phyloP scores from a whole-genome alignment of 306 rosid species.

The Bauhinia variegata region DNA sequence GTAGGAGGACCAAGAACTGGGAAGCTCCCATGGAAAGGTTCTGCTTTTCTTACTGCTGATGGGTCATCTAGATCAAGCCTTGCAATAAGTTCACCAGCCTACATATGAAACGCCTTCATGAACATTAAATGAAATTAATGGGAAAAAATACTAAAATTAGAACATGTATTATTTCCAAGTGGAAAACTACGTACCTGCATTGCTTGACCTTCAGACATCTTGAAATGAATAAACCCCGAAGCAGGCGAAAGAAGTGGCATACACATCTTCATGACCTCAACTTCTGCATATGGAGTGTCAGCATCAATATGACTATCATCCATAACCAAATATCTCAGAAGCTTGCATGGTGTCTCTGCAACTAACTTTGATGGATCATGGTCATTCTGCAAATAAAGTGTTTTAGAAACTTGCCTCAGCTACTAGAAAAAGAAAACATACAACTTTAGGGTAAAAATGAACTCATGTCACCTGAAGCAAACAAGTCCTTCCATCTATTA shows the following conservation, averaged over 20 bases:
- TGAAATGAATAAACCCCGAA: conserved; percentile 85
- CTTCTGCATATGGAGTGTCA: conserved; percentile 94
- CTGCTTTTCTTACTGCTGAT: conserved; percentile 91
- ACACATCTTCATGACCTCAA: conserved; percentile 99
- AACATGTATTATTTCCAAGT: conserved; percentile 15
- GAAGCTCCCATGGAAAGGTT: conserved; percentile 84
- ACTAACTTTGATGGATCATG: conserved; percentile 94
- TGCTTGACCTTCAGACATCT: conserved; percentile 95
- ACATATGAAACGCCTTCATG: conserved; percentile 30
- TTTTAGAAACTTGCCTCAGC: conserved; percentile 38
- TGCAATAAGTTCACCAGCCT: conserved; percentile 97
- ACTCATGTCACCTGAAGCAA: conserved; percentile 86
- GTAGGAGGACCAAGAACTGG: conserved; percentile 91
- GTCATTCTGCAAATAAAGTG: conserved; percentile 70
- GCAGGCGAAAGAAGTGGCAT: conserved; percentile 99
- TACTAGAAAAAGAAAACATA: conserved; percentile 15
- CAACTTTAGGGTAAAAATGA: conserved; percentile 23
- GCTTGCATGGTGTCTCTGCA: conserved; percentile 98
- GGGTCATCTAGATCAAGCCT: conserved; percentile 97
- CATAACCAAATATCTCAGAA: conserved; percentile 72
- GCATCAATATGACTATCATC: conserved; percentile 85
- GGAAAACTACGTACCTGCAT: conserved; percentile 76
- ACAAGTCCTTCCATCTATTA: conserved; percentile 99
- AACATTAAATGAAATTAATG: neutral
- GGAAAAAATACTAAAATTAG: conserved; percentile 3